phyloP scores from a whole-genome alignment of 352 stramenopile genomes.

The Pythium scleroteichum region DNA sequence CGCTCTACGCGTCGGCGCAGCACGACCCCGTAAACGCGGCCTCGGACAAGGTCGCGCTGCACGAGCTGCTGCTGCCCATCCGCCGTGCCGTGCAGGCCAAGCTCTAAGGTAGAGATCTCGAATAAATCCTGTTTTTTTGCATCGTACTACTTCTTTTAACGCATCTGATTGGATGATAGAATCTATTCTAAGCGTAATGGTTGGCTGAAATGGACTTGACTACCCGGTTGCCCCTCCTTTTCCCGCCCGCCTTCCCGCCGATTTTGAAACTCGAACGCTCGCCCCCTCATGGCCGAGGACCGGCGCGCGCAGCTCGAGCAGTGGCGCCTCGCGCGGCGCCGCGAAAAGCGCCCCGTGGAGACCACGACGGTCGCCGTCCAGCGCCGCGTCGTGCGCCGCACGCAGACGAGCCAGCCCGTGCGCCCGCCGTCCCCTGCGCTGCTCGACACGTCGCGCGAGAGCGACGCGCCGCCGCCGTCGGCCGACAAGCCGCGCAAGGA shows the following conservation, averaged over 20 bases:
- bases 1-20: slow-evolving; percentile 57
- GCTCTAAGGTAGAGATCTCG: no score
- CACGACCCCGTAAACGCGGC: slow-evolving; percentile 63
- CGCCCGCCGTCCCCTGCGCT: no score
- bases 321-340: slow-evolving; percentile 59
- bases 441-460: slow-evolving; percentile 12
- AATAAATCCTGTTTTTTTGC: no score
- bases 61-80: slow-evolving; percentile 62
- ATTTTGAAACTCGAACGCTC: slow-evolving; percentile 23
- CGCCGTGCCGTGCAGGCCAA: slow-evolving; percentile 33
- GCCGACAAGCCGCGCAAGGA: slow-evolving; percentile 32
- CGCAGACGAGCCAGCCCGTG: slow-evolving; percentile 3
- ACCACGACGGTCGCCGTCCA: slow-evolving; percentile 28
- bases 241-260: slow-evolving; percentile 1
- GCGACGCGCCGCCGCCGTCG: neutral
- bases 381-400: slow-evolving; percentile 24
- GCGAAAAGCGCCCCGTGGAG: slow-evolving; percentile 14
- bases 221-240: slow-evolving; percentile 18
- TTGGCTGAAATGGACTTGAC: slow-evolving; percentile 7
- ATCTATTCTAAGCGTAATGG: neutral
- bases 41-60: slow-evolving; percentile 61
- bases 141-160: no score
- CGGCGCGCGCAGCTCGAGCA: slow-evolving; percentile 61
- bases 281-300: slow-evolving; percentile 45
- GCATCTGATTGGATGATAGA: no score